Evolutionary conservation across 1,284 basidiomycete species (phyloP), one percentile per base, ranked within the genome.

Genomic region (Cutaneotrichosporon cavernicola): DNA sequence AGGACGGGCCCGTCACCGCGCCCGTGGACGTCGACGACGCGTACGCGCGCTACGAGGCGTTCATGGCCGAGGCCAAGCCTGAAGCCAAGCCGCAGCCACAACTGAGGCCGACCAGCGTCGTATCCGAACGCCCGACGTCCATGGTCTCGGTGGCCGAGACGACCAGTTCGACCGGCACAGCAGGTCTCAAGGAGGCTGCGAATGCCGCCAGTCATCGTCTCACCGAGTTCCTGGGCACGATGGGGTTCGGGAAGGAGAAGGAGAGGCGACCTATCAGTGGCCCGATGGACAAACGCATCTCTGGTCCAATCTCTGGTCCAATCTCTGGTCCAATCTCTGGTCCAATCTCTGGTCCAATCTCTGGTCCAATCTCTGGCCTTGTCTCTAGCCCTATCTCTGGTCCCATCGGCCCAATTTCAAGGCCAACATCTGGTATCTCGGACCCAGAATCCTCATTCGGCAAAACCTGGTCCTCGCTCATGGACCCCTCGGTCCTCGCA

Each of bases 391-490:
- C 66, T 4, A 63, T 65, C 31, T 34, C 36, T 14, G 58, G 22
- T 22, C 57, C 30, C 18, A 40, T 7, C 49, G 26, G 34, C 34
- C 34, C 34, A 26, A 26, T 26, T 5, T 36, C 34, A 1, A 8
- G 34, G 34, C 34, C 34, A 36, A 8, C 11, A 8, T 36, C 34
- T 14, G 30, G 26, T 14, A 14, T 36, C 32, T 7, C 52, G 34
- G 10, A 13, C 18, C 55, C 18, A n/a, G 18, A 49, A 56, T 10
- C 30, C 52, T 64, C 4, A 8, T 71, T 76, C 47, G 77, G 76
- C 4, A 75, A 92, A 86, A 92, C 92, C 0, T 97, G 95, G 95
- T 88, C 90, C 4, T 92, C 90, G 75, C 81, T 97, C 58, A 89
- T 97, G 0, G 91, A 95, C 70, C 87, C 87, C 67, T 86, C 87